phyloP scores from a whole-genome alignment of 1,284 basidiomycete species.

The Stygiomarasmius scandens region DNA sequence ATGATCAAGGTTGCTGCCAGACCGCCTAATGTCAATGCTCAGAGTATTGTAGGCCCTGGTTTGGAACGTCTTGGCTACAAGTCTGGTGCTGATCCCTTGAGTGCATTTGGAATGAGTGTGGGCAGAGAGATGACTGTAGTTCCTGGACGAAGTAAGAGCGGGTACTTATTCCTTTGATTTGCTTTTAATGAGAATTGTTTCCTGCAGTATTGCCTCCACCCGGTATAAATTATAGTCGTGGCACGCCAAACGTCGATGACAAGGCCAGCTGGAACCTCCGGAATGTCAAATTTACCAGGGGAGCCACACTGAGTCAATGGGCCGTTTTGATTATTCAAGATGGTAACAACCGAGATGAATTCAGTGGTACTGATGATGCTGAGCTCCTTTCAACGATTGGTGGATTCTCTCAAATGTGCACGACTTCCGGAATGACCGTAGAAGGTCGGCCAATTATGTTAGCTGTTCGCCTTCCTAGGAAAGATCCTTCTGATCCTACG shows the following conservation, averaged over 20 bases:
- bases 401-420: slow-evolving; percentile 61
- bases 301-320: slow-evolving; percentile 58
- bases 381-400: slow-evolving; percentile 44
- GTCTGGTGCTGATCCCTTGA: slow-evolving; percentile 42
- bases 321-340: slow-evolving; percentile 67
- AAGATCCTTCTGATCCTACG: slow-evolving; percentile 47
- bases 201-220: slow-evolving; percentile 53
- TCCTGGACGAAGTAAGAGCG: slow-evolving; percentile 52
- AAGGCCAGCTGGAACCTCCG: slow-evolving; percentile 74
- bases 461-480: slow-evolving; percentile 46
- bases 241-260: slow-evolving; percentile 51
- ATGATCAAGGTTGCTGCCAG: slow-evolving; percentile 74
- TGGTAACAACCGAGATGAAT: slow-evolving; percentile 48
- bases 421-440: slow-evolving; percentile 61
- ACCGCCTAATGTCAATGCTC: slow-evolving; percentile 67
- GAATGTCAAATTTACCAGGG: slow-evolving; percentile 60
- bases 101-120: slow-evolving; percentile 63
- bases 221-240: slow-evolving; percentile 54
- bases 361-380: slow-evolving; percentile 48
- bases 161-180: not conserved
- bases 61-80: slow-evolving; percentile 64
- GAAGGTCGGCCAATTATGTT: slow-evolving; percentile 35
- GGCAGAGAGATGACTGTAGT: slow-evolving; percentile 71
- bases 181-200: not conserved
- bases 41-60: slow-evolving; percentile 58